A percentile compares a stretch with the other conserved stretches of the same genome.
These are phyloP conservation scores for Triticum urartu DNA, from an alignment of 176 grass and related monocot species.

Conservation along the genomic window DNA sequence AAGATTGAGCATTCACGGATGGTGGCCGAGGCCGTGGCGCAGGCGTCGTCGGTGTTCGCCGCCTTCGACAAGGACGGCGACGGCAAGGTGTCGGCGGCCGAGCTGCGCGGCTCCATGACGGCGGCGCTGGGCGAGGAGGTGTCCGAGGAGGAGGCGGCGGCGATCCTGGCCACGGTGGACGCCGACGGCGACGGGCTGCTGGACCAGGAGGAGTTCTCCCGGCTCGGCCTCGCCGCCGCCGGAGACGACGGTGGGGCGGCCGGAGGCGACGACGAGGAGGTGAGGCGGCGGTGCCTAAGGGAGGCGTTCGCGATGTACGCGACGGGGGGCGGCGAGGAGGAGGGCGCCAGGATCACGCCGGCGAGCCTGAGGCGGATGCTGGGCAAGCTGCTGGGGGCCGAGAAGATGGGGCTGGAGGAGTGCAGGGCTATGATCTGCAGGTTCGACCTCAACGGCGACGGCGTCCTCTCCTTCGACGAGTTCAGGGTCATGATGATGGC, in stretches of 20 bases:
- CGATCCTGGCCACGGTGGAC: slow-evolving; percentile 35
- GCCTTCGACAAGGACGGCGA: slow-evolving; percentile 59
- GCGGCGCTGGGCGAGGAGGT: slow-evolving; percentile 23
- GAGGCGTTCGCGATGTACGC: slow-evolving; percentile 69
- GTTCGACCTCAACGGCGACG: slow-evolving; percentile 69
- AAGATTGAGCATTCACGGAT: neutral
- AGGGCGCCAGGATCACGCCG: slow-evolving; percentile 38
- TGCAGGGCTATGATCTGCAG: slow-evolving; percentile 67
- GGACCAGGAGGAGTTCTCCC: slow-evolving; percentile 39
- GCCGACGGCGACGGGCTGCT: slow-evolving; percentile 51
- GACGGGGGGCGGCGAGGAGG: neutral
- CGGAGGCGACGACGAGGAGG: neutral
- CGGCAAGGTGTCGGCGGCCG: slow-evolving; percentile 57
- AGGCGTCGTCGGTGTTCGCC: slow-evolving; percentile 32
- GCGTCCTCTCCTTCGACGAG: slow-evolving; percentile 63
- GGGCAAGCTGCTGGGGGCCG: slow-evolving; percentile 31
- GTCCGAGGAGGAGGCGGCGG: slow-evolving; percentile 38
- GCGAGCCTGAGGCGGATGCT: slow-evolving; percentile 60
- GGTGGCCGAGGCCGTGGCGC: neutral
- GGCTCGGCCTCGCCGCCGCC: slow-evolving; percentile 10
- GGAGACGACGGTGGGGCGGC: neutral
- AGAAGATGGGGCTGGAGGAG: slow-evolving; percentile 36
- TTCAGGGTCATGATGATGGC: slow-evolving; percentile 66
- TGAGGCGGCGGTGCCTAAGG: slow-evolving; percentile 31
- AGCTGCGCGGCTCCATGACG: slow-evolving; percentile 38